phyloP scores from a whole-genome alignment of 805 yeast genomes.

The Wickerhamia fluorescens region DNA sequence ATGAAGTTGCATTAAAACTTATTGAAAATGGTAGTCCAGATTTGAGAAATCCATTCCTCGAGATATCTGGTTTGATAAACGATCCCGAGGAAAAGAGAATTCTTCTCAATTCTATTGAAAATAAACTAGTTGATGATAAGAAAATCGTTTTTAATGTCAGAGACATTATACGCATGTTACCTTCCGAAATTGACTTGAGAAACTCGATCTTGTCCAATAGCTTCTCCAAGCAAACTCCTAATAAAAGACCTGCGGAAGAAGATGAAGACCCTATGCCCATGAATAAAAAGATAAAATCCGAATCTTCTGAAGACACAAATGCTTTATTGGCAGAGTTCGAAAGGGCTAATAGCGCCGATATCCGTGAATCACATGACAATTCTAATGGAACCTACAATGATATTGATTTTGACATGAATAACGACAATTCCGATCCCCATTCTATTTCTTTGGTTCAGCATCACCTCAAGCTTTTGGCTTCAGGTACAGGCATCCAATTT shows the following conservation, averaged over 20 bases:
- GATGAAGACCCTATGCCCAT: constrained; percentile 5
- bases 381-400: constrained; percentile 3
- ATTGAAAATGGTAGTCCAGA: constrained; percentile 53
- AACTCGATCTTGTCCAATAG: constrained; percentile 39
- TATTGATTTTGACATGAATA: constrained; percentile 7
- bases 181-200: constrained; percentile 36
- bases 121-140: constrained; percentile 25
- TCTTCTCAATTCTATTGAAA: constrained; percentile 23
- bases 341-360: constrained; percentile 1
- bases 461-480: constrained; percentile 64
- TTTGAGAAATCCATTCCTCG: constrained; percentile 30
- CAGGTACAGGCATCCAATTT: constrained; percentile 48
- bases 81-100: constrained; percentile 38
- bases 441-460: constrained; percentile 38
- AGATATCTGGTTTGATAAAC: constrained; percentile 43
- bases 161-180: constrained; percentile 29
- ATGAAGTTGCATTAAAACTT: constrained; percentile 45
- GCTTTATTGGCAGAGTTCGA: constrained; percentile 1
- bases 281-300: constrained; percentile 36
- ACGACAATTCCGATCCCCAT: constrained; percentile 20
- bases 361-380: background rate
- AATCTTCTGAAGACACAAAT: constrained; percentile 7
- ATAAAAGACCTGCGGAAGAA: constrained; percentile 9
- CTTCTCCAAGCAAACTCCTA: too few relatives aligned
- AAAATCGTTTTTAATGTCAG: constrained; percentile 29